Evolutionary conservation across 192 early-diverging fungal species (phyloP).

Genomic region (Coemansia sp.): DNA sequence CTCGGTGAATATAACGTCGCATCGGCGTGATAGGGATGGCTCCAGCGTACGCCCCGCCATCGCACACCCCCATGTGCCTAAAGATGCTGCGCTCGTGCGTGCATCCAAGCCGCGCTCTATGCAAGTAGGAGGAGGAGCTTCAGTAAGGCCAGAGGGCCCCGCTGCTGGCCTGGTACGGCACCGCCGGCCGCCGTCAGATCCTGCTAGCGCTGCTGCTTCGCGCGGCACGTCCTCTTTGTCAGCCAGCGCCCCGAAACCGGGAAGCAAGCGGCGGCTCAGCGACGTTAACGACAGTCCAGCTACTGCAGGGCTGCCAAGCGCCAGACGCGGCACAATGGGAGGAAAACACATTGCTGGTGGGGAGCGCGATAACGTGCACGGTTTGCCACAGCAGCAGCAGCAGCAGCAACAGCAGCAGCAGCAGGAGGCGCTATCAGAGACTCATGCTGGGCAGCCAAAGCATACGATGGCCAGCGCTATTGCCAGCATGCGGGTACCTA

Average conservation of each 20-base stretch:
- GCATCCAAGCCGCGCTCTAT: background rate
- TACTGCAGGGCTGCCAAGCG: background rate
- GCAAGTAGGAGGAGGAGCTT: background rate
- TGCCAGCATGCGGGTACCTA: constrained; percentile 38
- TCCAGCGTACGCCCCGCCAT: background rate
- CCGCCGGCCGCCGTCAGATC: background rate
- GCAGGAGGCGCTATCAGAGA: background rate
- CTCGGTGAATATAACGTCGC: background rate
- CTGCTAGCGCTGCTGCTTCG: background rate
- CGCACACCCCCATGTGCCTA: background rate
- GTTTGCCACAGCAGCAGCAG: constrained; percentile 4
- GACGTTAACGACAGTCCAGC: constrained; percentile 10
- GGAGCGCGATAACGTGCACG: background rate
- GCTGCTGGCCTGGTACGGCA: background rate
- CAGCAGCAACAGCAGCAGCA: background rate
- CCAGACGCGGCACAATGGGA: constrained; percentile 3
- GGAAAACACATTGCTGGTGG: background rate
- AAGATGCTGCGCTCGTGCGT: background rate
- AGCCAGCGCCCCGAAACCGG: constrained; percentile 9
- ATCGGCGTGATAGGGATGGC: background rate
- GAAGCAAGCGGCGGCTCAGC: constrained; percentile 22
- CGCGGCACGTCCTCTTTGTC: constrained; percentile 16
- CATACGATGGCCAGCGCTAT: constrained; percentile 16
- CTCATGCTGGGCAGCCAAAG: background rate
- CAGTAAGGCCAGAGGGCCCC: background rate